phyloP scores from a whole-genome alignment of 208 protist species.

The Balamuthia mandrillaris region DNA sequence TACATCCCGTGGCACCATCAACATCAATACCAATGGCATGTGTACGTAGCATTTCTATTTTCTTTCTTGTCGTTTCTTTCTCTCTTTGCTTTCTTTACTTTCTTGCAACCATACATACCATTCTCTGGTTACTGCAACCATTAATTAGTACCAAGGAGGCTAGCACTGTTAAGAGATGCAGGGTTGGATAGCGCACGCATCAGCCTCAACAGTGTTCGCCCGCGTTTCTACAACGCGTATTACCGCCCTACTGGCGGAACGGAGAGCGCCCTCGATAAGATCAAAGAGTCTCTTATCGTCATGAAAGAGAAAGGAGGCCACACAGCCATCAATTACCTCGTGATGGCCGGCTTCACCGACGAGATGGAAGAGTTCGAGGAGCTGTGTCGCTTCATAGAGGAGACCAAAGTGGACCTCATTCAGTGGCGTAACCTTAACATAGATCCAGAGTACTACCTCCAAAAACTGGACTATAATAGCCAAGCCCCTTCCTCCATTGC shows the following conservation, averaged over 20 bases:
- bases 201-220: background rate
- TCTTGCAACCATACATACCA: too few species aligned
- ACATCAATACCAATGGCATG: background rate
- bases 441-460: background rate
- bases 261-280: background rate
- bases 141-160: too few species aligned
- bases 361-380: background rate
- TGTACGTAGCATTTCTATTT: background rate
- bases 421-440: background rate
- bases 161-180: background rate
- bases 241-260: too few species aligned
- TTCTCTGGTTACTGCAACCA: too few species aligned
- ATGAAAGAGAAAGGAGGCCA: background rate
- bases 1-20: background rate
- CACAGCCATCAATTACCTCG: background rate
- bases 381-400: background rate
- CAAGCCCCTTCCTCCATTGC: background rate
- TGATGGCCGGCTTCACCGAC: background rate
- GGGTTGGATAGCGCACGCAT: background rate
- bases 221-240: background rate
- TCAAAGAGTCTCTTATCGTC: background rate
- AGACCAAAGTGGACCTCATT: background rate
- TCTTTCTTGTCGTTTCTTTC: background rate
- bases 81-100: too few species aligned
- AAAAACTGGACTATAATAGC: background rate